Base-by-base conservation (phyloP, 208 protist species). In the Angomonas ambiguus region DNA sequence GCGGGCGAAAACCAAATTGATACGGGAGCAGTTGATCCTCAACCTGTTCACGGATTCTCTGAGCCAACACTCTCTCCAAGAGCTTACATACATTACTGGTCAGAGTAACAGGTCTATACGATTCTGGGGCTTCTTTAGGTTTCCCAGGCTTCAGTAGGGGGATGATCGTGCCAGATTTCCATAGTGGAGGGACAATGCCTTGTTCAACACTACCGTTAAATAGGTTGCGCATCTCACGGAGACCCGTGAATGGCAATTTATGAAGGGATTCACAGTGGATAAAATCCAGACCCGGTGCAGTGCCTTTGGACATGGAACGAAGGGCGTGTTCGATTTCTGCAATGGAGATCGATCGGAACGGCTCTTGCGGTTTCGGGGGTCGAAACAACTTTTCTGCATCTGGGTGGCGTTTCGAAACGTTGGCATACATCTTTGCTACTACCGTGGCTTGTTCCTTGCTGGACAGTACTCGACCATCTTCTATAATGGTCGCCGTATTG, bases 111-210 rank as follows among this genome's bases (percentile, higher is more conserved):
- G 55, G 70, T 13, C 38, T 28, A 30, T 53, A 66, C 0, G 64
- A 71, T n/a, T 20, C 60, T 8, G 48, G 35, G 33, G 62, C 49
- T 10, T 34, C 51, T 2, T 38, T 33, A 20, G 41, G 53, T 57
- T 76, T 70, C 5, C 48, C 28, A 1, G 51, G 59, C 56, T 76
- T 76, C 8, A 71, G 38, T 34, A 70, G 51, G 22, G 70, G 64
- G 16, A 66, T 41, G 38, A 76, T 71, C 8, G 41, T 33, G 16
- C 51, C 64, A 6, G 34, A 3, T 62, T 71, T 76, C 64, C 70
- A 66, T 10, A 18, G 2, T 0, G 28, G n/a, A 4, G 70, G 70
- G 2, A 62, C 51, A 1, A 60, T 49, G 1, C 56, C 53, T 5
- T 13, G 32, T 1, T 25, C 18, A 2, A 74, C 13, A 25, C 69